Evolutionary conservation across 768 basidiomycete species (phyloP), one percentile per base, ranked within the genome.

Genomic region (Suillus brevipes): DNA sequence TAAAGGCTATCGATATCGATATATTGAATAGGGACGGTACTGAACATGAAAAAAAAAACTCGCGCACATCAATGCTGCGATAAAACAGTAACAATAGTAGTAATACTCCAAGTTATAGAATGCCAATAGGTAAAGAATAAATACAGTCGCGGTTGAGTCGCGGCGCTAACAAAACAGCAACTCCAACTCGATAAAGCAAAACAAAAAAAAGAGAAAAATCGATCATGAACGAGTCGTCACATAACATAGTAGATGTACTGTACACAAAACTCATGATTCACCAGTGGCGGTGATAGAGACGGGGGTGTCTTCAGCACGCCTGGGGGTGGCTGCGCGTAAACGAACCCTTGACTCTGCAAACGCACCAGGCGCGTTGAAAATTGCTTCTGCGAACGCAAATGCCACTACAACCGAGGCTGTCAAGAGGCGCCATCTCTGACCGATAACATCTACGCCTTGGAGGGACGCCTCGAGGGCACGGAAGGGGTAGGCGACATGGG

Each of bases 381-480:
- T 83, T 0, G 86, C 87, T 73, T 91, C 89, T 1, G 88, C 85
- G 68, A 89, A 88, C 3, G 89, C 85, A 70, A 90, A 89, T 0
- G 87, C 87, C 13, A 87, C 80, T 10, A 82, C 80, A 37, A 89
- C 75, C 6, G 81, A 75, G 0, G 89, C 86, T 53, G 75, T 80
- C 63, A 89, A 76, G 1, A 89, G 78, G 53, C 89, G 83, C 81
- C 84, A 84, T 36, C 81, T 78, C 43, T 77, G 74, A 6, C 87
- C 87, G 8, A 91, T 73, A 4, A 87, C 81, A 67, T 89, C 87
- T 47, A 85, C 71, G 12, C 83, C 81, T 23, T 77, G 70, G 18
- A 70, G 67, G 14, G 69, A 69, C 25, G 58, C 64, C 50, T 67
- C 45, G 18, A 68, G 71, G 52, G 57, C 64, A 16, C 64, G 69